phyloP scores from a whole-genome alignment of 2,329 filamentous ascomycete species.

The Penicillium sp. region DNA sequence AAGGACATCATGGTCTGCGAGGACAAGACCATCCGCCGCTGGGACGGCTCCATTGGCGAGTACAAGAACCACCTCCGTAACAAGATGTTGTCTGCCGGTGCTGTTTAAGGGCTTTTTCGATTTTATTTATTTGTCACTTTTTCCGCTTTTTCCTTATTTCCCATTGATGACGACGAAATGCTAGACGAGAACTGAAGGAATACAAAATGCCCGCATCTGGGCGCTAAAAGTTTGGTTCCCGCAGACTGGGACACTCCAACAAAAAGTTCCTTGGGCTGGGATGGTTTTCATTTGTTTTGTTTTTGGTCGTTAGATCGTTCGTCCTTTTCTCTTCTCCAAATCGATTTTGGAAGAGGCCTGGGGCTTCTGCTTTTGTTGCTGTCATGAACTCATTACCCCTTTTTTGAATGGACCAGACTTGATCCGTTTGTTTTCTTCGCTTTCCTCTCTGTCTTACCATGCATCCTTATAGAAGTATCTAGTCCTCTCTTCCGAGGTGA shows the following conservation, averaged over 20 bases:
- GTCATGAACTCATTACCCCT: slow-evolving; percentile 11
- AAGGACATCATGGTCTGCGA: slow-evolving; percentile 99
- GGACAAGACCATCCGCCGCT: slow-evolving; percentile 87
- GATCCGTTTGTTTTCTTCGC: slow-evolving; percentile 4
- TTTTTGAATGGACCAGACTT: neutral
- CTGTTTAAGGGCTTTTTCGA: slow-evolving; percentile 61
- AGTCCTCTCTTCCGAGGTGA: slow-evolving; percentile 8
- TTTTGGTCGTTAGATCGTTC: slow-evolving; percentile 12
- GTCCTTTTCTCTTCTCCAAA: neutral
- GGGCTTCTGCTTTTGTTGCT: slow-evolving; percentile 9
- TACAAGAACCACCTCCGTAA: slow-evolving; percentile 99
- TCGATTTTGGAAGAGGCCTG: slow-evolving; percentile 7
- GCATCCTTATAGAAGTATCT: slow-evolving; percentile 10
- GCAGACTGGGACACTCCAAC: slow-evolving; percentile 4
- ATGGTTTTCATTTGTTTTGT: slow-evolving; percentile 11
- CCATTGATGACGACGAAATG: slow-evolving; percentile 37
- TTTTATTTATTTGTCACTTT: slow-evolving; percentile 12
- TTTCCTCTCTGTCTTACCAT: slow-evolving; percentile 4
- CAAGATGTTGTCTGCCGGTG: slow-evolving; percentile 92
- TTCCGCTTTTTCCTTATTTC: slow-evolving; percentile 22
- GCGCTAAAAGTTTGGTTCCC: slow-evolving; percentile 21
- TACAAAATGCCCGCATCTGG: slow-evolving; percentile 17
- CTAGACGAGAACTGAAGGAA: slow-evolving; percentile 33
- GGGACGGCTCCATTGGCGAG: slow-evolving; percentile 84
- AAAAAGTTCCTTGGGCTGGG: slow-evolving; percentile 13